Percentiles rank a stretch among this genome's conserved stretches.
Evolutionary conservation across 2,329 filamentous ascomycete species (phyloP).

Genomic region (Fusarium tricinctum): DNA sequence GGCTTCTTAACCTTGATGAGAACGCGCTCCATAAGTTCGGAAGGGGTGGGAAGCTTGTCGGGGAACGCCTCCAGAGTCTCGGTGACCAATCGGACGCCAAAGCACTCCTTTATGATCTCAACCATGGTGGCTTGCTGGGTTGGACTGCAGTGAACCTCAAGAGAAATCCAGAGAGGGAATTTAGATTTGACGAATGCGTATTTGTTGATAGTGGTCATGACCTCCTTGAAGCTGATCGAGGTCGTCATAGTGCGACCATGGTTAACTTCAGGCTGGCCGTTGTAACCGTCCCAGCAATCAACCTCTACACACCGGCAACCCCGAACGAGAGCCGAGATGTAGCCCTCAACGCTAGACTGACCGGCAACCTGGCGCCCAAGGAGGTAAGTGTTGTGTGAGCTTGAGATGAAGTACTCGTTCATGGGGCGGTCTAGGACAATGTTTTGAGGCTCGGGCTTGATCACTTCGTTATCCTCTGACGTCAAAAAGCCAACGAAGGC

Average conservation of each 20-base stretch:
- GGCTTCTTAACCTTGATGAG: slow-evolving; percentile 96
- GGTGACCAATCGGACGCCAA: slow-evolving; percentile 83
- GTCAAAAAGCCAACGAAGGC: slow-evolving; percentile 83
- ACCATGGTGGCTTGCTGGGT: slow-evolving; percentile 91
- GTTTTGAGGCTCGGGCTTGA: slow-evolving; percentile 71
- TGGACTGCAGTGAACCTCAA: slow-evolving; percentile 92
- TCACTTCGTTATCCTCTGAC: slow-evolving; percentile 79
- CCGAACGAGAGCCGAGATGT: slow-evolving; percentile 87
- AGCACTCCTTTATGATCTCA: slow-evolving; percentile 86
- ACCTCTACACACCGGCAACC: slow-evolving; percentile 97
- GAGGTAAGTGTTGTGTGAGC: slow-evolving; percentile 98
- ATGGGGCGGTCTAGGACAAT: slow-evolving; percentile 83
- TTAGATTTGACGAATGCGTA: slow-evolving; percentile 91
- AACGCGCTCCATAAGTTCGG: slow-evolving; percentile 85
- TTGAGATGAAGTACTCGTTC: slow-evolving; percentile 98
- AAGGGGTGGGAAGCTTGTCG: slow-evolving; percentile 83
- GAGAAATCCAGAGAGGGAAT: slow-evolving; percentile 92
- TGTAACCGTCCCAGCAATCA: slow-evolving; percentile 95
- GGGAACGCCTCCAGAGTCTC: slow-evolving; percentile 79
- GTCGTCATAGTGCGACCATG: slow-evolving; percentile 92
- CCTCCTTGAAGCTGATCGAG: slow-evolving; percentile 89
- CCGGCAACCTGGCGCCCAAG: slow-evolving; percentile 91
- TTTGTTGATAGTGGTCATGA: slow-evolving; percentile 92
- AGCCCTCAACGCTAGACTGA: slow-evolving; percentile 92
- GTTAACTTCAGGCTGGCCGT: slow-evolving; percentile 89